Evolutionary conservation across 345 rosid genomes (phyloP).

Genomic region (Linum lewisii): DNA sequence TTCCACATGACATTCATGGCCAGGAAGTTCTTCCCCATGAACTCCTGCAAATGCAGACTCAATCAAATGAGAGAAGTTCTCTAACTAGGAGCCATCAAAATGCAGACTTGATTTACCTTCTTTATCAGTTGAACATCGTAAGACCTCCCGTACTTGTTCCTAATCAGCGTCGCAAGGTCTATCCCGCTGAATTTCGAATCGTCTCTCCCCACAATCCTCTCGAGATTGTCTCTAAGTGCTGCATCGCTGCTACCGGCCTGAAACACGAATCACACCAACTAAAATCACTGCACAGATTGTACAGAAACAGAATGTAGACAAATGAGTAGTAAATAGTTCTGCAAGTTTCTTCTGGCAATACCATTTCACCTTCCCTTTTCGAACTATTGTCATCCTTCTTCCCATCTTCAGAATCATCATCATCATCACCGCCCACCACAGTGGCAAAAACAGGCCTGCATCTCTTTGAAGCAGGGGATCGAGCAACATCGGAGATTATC

Average conservation of each 20-base stretch:
- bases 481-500: conserved; percentile 19
- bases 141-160: conserved; percentile 89
- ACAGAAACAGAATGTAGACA: too few relatives aligned
- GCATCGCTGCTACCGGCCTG: conserved; percentile 52
- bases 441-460: conserved; percentile 32
- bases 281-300: too few relatives aligned
- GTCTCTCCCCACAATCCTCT: conserved; percentile 77
- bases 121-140: conserved; percentile 90
- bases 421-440: conserved; percentile 26
- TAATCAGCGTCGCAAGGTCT: conserved; percentile 90
- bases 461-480: conserved; percentile 24
- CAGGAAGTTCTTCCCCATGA: conserved; percentile 92
- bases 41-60: conserved; percentile 49
- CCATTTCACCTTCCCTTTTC: conserved; percentile 22
- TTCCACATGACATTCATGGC: conserved; percentile 99
- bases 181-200: conserved; percentile 82
- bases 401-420: conserved; percentile 33
- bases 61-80: background rate
- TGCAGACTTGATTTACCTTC: conserved; percentile 38
- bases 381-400: conserved; percentile 24
- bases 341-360: too few relatives aligned
- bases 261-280: background rate
- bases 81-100: background rate
- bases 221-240: conserved; percentile 70
- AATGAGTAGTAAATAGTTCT: too few relatives aligned